Evolutionary conservation across 768 basidiomycete species (phyloP).

Genomic region (Leccinum subtestaceum): DNA sequence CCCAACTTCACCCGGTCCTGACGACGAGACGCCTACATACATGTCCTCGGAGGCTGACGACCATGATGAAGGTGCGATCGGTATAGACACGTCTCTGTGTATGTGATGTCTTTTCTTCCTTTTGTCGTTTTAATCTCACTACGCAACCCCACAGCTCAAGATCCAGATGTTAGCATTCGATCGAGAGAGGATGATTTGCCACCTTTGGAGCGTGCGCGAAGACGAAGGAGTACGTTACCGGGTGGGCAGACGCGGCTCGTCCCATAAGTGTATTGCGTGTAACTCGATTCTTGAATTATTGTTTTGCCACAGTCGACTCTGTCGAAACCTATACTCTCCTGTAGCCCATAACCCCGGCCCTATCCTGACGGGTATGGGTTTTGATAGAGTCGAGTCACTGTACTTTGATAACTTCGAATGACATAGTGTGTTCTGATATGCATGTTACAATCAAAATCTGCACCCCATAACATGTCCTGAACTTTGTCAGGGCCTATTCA

Average conservation of each 20-base stretch:
- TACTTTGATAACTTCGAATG: too few species aligned
- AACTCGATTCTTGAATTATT: not conserved
- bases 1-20: slow-evolving; percentile 25
- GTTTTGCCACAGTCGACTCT: not conserved
- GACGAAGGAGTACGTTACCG: slow-evolving; percentile 37
- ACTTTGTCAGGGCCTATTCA: too few species aligned
- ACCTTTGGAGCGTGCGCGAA: slow-evolving; percentile 67
- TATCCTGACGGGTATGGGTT: too few species aligned
- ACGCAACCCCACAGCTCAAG: slow-evolving; percentile 15
- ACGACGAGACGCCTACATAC: slow-evolving; percentile 7
- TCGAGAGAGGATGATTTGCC: slow-evolving; percentile 54
- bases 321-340: too few species aligned
- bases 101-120: slow-evolving; percentile 10
- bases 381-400: too few species aligned
- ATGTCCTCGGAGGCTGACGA: slow-evolving; percentile 28
- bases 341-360: too few species aligned
- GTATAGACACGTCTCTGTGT: slow-evolving; percentile 15
- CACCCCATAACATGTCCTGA: too few species aligned
- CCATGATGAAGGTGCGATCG: slow-evolving; percentile 32
- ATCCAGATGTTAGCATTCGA: slow-evolving; percentile 24
- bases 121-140: slow-evolving; percentile 11
- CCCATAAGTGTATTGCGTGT: not conserved
- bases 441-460: too few species aligned
- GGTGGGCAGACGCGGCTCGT: slow-evolving; percentile 31
- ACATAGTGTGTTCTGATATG: too few species aligned